Evolutionary conservation across 352 stramenopile species (phyloP), one percentile per base, ranked within the genome.

Genomic region (Albugo candida): DNA sequence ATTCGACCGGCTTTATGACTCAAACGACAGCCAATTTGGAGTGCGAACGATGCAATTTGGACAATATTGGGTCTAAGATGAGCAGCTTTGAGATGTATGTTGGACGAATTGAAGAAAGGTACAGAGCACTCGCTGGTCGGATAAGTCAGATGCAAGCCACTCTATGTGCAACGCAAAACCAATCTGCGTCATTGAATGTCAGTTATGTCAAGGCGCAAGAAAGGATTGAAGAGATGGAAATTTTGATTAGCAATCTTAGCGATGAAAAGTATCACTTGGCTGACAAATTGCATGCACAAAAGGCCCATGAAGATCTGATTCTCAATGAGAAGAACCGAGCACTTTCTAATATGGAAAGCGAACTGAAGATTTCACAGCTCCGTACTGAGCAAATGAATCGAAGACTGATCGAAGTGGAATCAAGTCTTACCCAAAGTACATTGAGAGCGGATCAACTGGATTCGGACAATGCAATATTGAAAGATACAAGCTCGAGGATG

Each of bases 281-380:
- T 19, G 3, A 10, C 8, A 8, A 43, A 19, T 10, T 43, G 38
- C 17, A 10, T 24, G 3, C 20, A 24, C 3, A 19, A 19, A 8
- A 3, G 8, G 17, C 38, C 8, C 38, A 43, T 3, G 8, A 43
- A 10, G 3, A 43, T 3, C 17, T 10, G 8, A 19, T 43, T 24
- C 3, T 24, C 8, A 8, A 8, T 10, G 38, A 43, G 38, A 43
- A 24, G 8, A 43, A 8, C 38, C 3, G 17, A 24, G 8, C 8
- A 3, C 3, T 43, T 43, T 3, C 38, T 24, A 49, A 70, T 36
- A 56, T 63, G 13, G 47, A 77, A 41, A 50, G 54, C 11, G 43
- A 60, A 41, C 49, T 81, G 6, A 42, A 47, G 18, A 55, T 73
- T 39, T 41, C 55, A 10, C 49, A 53, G 41, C 35, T 51, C 17